A percentile compares a stretch with the other conserved stretches of the same genome.
phyloP scores from a whole-genome alignment of 1,284 basidiomycete genomes.

The Boletus calvinii region DNA sequence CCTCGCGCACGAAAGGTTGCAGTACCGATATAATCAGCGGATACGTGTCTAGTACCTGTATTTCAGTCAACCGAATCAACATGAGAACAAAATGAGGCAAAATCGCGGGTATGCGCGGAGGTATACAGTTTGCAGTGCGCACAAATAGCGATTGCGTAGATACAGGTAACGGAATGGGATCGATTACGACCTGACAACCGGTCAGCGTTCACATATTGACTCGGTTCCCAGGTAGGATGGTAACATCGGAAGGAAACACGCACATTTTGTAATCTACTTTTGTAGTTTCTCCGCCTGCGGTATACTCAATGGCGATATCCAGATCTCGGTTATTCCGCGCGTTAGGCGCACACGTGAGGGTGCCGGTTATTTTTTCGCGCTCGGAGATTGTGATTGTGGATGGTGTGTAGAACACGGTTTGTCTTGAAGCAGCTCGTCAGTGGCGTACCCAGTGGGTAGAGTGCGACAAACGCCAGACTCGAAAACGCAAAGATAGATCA shows the following conservation, averaged over 20 bases:
- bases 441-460: not conserved
- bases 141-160: not conserved
- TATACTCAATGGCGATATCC: constrained; percentile 83
- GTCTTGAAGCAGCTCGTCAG: constrained; percentile 44
- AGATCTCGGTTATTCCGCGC: constrained; percentile 89
- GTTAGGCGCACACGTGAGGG: constrained; percentile 81
- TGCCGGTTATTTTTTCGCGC: constrained; percentile 73
- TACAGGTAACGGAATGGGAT: constrained; percentile 3
- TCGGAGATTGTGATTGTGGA: constrained; percentile 64
- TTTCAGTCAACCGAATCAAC: constrained; percentile 14
- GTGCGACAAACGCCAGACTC: not conserved
- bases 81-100: not conserved
- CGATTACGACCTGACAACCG: constrained; percentile 68
- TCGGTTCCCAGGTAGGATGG: constrained; percentile 1
- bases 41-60: constrained; percentile 29
- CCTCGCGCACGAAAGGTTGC: not conserved
- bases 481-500: constrained; percentile 16
- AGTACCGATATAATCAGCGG: constrained; percentile 6
- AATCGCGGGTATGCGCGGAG: constrained; percentile 3
- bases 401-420: constrained; percentile 97
- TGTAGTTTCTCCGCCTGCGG: constrained; percentile 38
- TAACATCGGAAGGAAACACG: constrained; percentile 41
- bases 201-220: constrained; percentile 50
- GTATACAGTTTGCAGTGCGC: constrained; percentile 11
- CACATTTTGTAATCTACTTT: constrained; percentile 77